phyloP scores from a whole-genome alignment of 2,329 filamentous ascomycete genomes.

The Talaromyces sp. region DNA sequence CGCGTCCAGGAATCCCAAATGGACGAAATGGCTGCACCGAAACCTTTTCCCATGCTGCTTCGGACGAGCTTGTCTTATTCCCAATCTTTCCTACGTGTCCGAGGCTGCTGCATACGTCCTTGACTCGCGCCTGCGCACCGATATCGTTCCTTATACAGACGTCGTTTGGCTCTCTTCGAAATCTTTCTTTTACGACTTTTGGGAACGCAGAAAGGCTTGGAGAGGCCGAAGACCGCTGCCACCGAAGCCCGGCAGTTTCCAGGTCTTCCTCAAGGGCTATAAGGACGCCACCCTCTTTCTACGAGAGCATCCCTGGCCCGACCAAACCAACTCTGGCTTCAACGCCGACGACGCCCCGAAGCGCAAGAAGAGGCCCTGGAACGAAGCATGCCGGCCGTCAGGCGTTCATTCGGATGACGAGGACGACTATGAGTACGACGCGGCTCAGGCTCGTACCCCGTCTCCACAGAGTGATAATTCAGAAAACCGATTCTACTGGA shows the following conservation, averaged over 20 bases:
- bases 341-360: slow-evolving; percentile 62
- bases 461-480: slow-evolving; percentile 42
- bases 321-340: slow-evolving; percentile 69
- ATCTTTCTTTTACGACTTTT: slow-evolving; percentile 97
- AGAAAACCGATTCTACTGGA: slow-evolving; percentile 69
- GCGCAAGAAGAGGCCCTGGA: slow-evolving; percentile 69
- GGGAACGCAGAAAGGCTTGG: slow-evolving; percentile 84
- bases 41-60: slow-evolving; percentile 98
- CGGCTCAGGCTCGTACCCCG: slow-evolving; percentile 30
- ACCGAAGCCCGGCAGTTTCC: slow-evolving; percentile 89
- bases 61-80: slow-evolving; percentile 89
- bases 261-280: slow-evolving; percentile 94
- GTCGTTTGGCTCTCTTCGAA: slow-evolving; percentile 92
- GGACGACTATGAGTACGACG: slow-evolving; percentile 50
- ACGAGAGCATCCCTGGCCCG: slow-evolving; percentile 93
- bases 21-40: slow-evolving; percentile 99
- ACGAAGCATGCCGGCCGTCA: slow-evolving; percentile 72
- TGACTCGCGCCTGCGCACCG: slow-evolving; percentile 80
- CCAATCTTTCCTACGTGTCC: slow-evolving; percentile 95
- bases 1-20: slow-evolving; percentile 93
- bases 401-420: slow-evolving; percentile 57
- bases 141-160: slow-evolving; percentile 93
- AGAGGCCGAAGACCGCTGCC: slow-evolving; percentile 82
- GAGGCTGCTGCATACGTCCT: slow-evolving; percentile 96
- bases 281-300: slow-evolving; percentile 96